Conservation (phyloP, 2,329 filamentous ascomycete genomes). For the Seiridium unicorne region DNA sequence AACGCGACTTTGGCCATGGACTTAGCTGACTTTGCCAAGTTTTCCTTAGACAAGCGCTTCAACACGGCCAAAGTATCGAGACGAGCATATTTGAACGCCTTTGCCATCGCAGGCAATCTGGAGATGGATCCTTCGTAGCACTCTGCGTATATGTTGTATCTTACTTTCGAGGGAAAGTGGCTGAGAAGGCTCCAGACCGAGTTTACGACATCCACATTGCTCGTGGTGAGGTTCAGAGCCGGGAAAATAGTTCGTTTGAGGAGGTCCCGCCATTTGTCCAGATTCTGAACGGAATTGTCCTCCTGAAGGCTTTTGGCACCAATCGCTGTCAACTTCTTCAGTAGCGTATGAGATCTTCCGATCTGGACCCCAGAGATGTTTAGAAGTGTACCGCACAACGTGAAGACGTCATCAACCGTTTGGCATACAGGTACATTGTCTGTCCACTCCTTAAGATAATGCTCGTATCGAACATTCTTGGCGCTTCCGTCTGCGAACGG, state of each 20-base stretch:
- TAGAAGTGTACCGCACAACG: constrained; percentile 78
- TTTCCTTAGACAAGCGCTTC: constrained; percentile 86
- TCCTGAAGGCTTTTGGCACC: constrained; percentile 71
- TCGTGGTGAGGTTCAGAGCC: constrained; percentile 79
- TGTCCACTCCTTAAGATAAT: constrained; percentile 97
- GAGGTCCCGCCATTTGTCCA: constrained; percentile 78
- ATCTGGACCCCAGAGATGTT: constrained; percentile 88
- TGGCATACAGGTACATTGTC: constrained; percentile 93
- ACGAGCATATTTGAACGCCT: constrained; percentile 73
- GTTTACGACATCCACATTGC: constrained; percentile 81
- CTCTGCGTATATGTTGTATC: constrained; percentile 89
- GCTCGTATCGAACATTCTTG: constrained; percentile 79
- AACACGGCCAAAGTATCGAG: constrained; percentile 82
- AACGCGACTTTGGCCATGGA: constrained; percentile 89
- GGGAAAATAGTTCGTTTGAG: constrained; percentile 84
- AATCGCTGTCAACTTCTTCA: constrained; percentile 83
- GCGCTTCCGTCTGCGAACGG: constrained; percentile 79
- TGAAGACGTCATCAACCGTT: constrained; percentile 85
- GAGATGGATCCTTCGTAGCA: constrained; percentile 84
- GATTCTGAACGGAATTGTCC: constrained; percentile 70
- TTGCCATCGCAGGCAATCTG: constrained; percentile 71
- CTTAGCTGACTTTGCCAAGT: constrained; percentile 81
- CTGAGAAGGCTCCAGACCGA: constrained; percentile 83
- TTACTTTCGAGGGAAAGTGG: constrained; percentile 70
- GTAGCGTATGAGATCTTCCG: constrained; percentile 74